Base-by-base conservation (phyloP, 2,329 filamentous ascomycete genomes). In the Simplicillium aogashimaense region DNA sequence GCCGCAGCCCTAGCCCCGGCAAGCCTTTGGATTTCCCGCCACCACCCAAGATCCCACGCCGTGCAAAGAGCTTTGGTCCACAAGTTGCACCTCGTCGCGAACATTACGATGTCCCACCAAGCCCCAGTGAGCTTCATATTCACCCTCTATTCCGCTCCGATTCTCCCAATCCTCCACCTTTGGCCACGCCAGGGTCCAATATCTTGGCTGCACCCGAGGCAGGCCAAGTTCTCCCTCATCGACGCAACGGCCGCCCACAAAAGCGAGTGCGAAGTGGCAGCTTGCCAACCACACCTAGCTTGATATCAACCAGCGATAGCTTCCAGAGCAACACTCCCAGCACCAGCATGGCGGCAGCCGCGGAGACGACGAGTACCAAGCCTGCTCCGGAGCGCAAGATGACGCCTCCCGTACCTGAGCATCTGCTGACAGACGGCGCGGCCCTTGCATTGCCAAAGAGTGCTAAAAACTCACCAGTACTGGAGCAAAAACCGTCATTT, bases 71-170 rank as follows among this genome's bases (percentile, higher is more conserved):
- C 30, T 32, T 32, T 15, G 15, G 30, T 6, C 30, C 30, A 5
- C 15, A 13, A 12, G 13, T 15, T n/a, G 30, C 50, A 31, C 54
- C 54, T 38, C 52, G 40, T 20, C 15, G 37, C 7, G 37, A 29
- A 30, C 7, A 28, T 12, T 15, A 7, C 11, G 30, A 15, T 15
- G 17, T 54, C 51, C 11, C 47, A 64, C 57, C 13, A 58, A 59
- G 38, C 56, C 64, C 53, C 37, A 70, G 69, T 50, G 81, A 88
- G 55, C 69, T 78, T 3, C 77, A 87, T 53, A 87, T 88, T 35
- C 84, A 89, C 56, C 84, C 84, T 8, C 69, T 89, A 3, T 88
- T 89, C 64, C 72, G 84, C 43, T 80, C 79, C 6, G 81, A 86
- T 53, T 83, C 78, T 32, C 81, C 81, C 0, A 72, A 68, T 2